These are phyloP conservation scores for Alternaria arborescens DNA, from an alignment of 2,329 filamentous ascomycete species.

Conservation along the genomic window DNA sequence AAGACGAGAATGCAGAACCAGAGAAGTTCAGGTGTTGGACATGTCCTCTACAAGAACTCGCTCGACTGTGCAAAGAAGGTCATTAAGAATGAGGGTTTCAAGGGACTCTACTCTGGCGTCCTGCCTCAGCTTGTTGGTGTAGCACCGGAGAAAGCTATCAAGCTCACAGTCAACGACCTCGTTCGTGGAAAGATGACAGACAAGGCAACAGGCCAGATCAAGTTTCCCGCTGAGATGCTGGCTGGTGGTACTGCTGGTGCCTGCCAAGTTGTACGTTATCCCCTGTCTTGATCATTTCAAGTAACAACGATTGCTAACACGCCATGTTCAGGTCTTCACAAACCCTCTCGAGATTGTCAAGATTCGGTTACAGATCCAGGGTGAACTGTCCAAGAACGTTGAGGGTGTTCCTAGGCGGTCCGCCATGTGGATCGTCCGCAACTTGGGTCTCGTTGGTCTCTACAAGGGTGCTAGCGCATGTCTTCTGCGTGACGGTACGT, in stretches of 20 bases:
- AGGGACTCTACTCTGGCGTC: conserved; percentile 91
- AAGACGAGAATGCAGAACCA: conserved; percentile 99
- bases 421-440: conserved; percentile 96
- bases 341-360: conserved; percentile 99
- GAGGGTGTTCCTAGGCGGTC: conserved; percentile 86
- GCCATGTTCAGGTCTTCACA: conserved; percentile 76
- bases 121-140: conserved; percentile 95
- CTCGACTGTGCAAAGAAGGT: conserved; percentile 95
- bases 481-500: conserved; percentile 77
- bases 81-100: conserved; percentile 87
- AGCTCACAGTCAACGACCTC: conserved; percentile 96
- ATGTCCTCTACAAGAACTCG: conserved; percentile 95
- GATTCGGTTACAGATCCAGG: conserved; percentile 96
- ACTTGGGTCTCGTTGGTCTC: conserved; percentile 89
- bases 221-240: conserved; percentile 75
- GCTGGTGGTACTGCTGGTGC: conserved; percentile 89
- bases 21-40: conserved; percentile 77
- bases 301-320: conserved; percentile 19
- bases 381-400: conserved; percentile 88
- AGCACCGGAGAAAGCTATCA: conserved; percentile 99
- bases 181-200: conserved; percentile 80
- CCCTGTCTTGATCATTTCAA: neutral
- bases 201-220: conserved; percentile 76
- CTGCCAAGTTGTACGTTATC: conserved; percentile 85
- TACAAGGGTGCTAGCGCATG: conserved; percentile 98